Evolutionary conservation across 129 eudicot species (phyloP).

Genomic region (Flaveria robusta): DNA sequence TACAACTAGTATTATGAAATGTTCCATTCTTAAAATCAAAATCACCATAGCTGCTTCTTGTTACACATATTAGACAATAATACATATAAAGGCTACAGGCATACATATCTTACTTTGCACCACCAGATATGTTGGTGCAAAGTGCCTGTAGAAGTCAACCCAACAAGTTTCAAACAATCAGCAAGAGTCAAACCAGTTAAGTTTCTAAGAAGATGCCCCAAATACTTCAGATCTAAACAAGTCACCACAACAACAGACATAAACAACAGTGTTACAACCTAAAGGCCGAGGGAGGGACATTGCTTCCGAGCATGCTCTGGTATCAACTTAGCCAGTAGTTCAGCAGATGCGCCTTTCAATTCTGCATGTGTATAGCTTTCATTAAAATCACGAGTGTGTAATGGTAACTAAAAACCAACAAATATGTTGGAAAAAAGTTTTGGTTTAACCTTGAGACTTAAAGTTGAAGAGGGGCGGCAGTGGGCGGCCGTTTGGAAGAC

Average conservation of each 20-base stretch:
- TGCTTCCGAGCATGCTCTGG: conserved; percentile 82
- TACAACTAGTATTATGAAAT: background rate
- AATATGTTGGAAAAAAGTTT: background rate
- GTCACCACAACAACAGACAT: conserved; percentile 17
- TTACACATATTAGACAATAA: conserved; percentile 16
- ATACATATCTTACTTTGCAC: conserved; percentile 15
- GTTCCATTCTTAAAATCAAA: background rate
- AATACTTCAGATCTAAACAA: conserved; percentile 30
- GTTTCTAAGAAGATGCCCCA: background rate
- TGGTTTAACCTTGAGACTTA: conserved; percentile 52
- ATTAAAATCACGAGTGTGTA: background rate
- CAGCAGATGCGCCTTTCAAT: conserved; percentile 65
- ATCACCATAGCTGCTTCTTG: background rate
- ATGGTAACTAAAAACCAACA: background rate
- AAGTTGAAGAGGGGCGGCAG: conserved; percentile 70
- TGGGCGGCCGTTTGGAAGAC: conserved; percentile 71
- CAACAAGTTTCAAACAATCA: conserved; percentile 10
- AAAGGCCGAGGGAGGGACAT: conserved; percentile 54
- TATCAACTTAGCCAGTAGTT: conserved; percentile 53
- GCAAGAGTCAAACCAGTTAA: conserved; percentile 10
- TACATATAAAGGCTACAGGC: conserved; percentile 15
- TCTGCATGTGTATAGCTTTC: conserved; percentile 34
- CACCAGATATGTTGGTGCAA: conserved; percentile 21
- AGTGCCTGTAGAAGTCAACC: conserved; percentile 22
- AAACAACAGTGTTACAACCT: conserved; percentile 34